Evolutionary conservation across 2,329 filamentous ascomycete species (phyloP).

Genomic region (Sordariomycetes sp.): DNA sequence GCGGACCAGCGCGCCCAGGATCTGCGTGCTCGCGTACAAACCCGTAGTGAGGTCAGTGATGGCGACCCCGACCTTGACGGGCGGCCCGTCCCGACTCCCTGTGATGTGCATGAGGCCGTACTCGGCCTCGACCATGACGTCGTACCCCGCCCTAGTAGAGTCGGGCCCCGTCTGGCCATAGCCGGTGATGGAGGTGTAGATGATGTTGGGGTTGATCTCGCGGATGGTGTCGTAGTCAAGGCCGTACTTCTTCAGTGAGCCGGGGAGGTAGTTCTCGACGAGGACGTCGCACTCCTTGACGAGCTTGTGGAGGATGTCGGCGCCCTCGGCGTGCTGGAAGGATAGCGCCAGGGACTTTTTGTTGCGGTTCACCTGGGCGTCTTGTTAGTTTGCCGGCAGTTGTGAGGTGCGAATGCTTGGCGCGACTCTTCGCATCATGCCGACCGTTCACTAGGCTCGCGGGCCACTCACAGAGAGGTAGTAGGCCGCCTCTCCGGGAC

Average conservation of each 20-base stretch:
- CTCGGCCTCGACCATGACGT: slow-evolving; percentile 98
- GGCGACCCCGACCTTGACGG: slow-evolving; percentile 93
- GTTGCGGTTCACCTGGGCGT: slow-evolving; percentile 73
- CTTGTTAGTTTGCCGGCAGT: neutral
- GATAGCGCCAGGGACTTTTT: slow-evolving; percentile 90
- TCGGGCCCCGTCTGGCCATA: slow-evolving; percentile 95
- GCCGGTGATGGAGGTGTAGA: slow-evolving; percentile 94
- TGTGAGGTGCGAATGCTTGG: neutral
- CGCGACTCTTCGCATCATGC: neutral
- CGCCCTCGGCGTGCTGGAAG: slow-evolving; percentile 73
- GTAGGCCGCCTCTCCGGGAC: slow-evolving; percentile 87
- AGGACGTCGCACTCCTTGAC: slow-evolving; percentile 79
- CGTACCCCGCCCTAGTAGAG: slow-evolving; percentile 77
- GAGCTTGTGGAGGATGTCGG: slow-evolving; percentile 76
- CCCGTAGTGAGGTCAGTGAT: slow-evolving; percentile 95
- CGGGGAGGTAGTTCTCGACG: slow-evolving; percentile 94
- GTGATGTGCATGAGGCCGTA: slow-evolving; percentile 99
- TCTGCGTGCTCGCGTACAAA: slow-evolving; percentile 85
- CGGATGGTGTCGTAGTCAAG: slow-evolving; percentile 77
- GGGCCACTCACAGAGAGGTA: slow-evolving; percentile 5
- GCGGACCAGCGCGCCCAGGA: slow-evolving; percentile 84
- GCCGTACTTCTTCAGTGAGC: slow-evolving; percentile 75
- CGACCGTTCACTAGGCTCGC: neutral
- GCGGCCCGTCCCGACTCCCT: slow-evolving; percentile 71
- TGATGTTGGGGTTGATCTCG: slow-evolving; percentile 70